Evolutionary conservation across 768 basidiomycete genomes (phyloP).

Genomic region (Russula vinacea): DNA sequence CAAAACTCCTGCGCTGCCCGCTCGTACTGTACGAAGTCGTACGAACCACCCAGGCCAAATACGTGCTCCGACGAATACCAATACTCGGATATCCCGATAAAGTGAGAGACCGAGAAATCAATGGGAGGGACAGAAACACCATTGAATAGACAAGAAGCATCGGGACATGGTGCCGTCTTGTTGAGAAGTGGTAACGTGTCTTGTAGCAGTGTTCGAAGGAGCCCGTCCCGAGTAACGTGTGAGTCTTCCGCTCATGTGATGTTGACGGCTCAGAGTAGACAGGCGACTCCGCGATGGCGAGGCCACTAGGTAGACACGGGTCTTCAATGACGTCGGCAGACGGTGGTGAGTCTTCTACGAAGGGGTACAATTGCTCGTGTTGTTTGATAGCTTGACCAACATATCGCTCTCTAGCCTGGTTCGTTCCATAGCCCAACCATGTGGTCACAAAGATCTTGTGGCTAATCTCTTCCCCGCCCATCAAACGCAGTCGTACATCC

Average conservation of each 20-base stretch:
- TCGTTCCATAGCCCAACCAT: slow-evolving; percentile 98
- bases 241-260: slow-evolving; percentile 49
- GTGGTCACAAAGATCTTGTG: slow-evolving; percentile 97
- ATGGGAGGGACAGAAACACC: slow-evolving; percentile 92
- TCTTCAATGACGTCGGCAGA: slow-evolving; percentile 55
- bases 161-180: slow-evolving; percentile 76
- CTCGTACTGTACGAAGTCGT: slow-evolving; percentile 96
- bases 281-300: slow-evolving; percentile 59
- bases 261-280: slow-evolving; percentile 42
- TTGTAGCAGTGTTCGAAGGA: slow-evolving; percentile 82
- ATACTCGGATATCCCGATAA: slow-evolving; percentile 97
- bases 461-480: slow-evolving; percentile 81
- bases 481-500: slow-evolving; percentile 74
- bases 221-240: slow-evolving; percentile 78
- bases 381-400: slow-evolving; percentile 62
- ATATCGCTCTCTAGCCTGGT: slow-evolving; percentile 93
- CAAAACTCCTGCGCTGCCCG: slow-evolving; percentile 88
- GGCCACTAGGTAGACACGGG: slow-evolving; percentile 83
- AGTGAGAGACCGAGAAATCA: slow-evolving; percentile 88
- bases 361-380: slow-evolving; percentile 46
- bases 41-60: slow-evolving; percentile 89
- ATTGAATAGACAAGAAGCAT: slow-evolving; percentile 87
- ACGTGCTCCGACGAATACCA: slow-evolving; percentile 99
- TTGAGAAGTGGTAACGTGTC: slow-evolving; percentile 77
- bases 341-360: slow-evolving; percentile 27